Evolutionary conservation across 2,329 filamentous ascomycete genomes (phyloP).

Genomic region (Colletotrichum nymphaeae): DNA sequence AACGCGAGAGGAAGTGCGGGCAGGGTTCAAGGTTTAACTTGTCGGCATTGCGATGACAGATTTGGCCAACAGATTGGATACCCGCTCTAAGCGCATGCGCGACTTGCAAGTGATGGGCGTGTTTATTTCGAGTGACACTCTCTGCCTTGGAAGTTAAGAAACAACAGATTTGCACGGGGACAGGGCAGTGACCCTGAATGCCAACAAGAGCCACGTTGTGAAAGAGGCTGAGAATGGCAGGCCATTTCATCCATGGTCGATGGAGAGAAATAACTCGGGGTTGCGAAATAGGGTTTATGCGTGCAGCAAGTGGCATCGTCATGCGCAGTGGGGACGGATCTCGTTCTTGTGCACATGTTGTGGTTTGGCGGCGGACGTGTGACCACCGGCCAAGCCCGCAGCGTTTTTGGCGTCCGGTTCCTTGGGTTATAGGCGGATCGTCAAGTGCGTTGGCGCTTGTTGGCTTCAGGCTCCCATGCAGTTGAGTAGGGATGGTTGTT

Average conservation of each 20-base stretch:
- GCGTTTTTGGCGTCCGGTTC: background rate
- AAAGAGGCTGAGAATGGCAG: background rate
- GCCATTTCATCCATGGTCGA: background rate
- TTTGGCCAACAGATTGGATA: background rate
- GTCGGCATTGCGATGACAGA: slow-evolving; percentile 1
- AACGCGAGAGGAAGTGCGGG: background rate
- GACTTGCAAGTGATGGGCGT: background rate
- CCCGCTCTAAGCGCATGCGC: background rate
- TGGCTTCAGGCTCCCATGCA: slow-evolving; percentile 5
- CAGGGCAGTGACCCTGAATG: background rate
- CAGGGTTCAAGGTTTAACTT: background rate
- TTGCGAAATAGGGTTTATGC: slow-evolving; percentile 13
- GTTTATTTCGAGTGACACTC: background rate
- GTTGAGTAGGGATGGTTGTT: background rate
- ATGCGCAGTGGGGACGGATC: slow-evolving; percentile 3
- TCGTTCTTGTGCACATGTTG: background rate
- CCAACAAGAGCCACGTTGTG: background rate
- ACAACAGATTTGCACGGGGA: background rate
- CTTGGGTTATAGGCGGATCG: background rate
- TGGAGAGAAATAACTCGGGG: background rate
- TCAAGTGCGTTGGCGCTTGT: background rate
- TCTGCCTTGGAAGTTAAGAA: background rate
- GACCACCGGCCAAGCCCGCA: background rate
- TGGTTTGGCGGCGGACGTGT: slow-evolving; percentile 3
- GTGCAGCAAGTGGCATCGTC: slow-evolving; percentile 12